Evolutionary conservation across 129 eudicot genomes (phyloP).

Genomic region (Deinandra increscens): DNA sequence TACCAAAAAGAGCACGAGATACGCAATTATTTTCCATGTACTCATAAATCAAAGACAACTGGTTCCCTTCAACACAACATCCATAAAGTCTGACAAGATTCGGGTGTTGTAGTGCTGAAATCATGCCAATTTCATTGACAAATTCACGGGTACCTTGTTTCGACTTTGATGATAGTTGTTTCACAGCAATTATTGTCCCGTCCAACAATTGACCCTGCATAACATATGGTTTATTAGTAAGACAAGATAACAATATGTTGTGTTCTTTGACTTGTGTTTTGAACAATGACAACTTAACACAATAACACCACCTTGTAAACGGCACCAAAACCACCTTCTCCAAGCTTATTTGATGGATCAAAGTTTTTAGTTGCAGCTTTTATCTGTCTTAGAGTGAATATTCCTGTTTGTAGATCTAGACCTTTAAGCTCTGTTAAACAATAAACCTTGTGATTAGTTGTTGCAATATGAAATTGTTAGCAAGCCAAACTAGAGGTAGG

Average conservation of each 20-base stretch:
- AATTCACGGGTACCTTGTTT: too few species aligned
- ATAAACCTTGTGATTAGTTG: conserved; percentile 11
- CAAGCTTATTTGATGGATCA: conserved; percentile 68
- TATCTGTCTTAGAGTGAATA: conserved; percentile 64
- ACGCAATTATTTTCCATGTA: conserved; percentile 87
- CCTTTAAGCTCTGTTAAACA: conserved; percentile 55
- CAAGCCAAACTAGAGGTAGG: neutral
- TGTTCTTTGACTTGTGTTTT: neutral
- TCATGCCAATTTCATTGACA: too few species aligned
- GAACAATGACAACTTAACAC: neutral
- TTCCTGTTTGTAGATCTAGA: conserved; percentile 60
- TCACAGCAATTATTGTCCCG: too few species aligned
- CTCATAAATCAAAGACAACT: conserved; percentile 63
- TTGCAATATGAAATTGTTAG: neutral
- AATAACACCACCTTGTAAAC: conserved; percentile 60
- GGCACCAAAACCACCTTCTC: conserved; percentile 80
- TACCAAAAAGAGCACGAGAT: conserved; percentile 79
- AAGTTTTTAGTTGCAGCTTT: conserved; percentile 82
- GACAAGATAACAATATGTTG: too few species aligned
- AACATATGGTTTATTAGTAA: too few species aligned
- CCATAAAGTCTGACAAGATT: conserved; percentile 80
- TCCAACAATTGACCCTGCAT: too few species aligned
- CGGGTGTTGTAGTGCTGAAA: too few species aligned
- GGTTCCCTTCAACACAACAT: conserved; percentile 87
- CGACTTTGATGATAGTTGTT: too few species aligned